Percentiles rank a stretch among this genome's conserved stretches.
Conservation (phyloP, 805 yeast genomes). For the Candida insectalens region DNA sequence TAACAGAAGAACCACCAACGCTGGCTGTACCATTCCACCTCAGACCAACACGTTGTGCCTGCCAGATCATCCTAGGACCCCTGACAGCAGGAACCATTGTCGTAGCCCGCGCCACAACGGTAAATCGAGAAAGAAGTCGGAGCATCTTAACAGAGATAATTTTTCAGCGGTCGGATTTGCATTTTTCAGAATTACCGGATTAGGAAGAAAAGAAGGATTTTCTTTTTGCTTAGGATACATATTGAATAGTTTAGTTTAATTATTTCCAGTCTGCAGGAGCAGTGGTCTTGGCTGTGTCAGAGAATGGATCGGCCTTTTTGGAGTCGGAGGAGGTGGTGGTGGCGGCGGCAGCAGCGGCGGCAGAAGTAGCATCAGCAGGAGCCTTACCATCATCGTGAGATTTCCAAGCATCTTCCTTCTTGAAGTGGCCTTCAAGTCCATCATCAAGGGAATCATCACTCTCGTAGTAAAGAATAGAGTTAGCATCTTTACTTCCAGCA, state of each 20-base stretch:
- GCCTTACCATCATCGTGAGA: not conserved
- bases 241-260: too few species aligned
- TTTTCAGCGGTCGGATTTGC: too few species aligned
- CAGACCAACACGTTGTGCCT: too few species aligned
- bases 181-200: too few species aligned
- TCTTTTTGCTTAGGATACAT: too few species aligned
- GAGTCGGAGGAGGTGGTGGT: not conserved
- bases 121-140: too few species aligned
- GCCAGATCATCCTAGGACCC: too few species aligned
- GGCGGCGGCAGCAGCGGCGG: not conserved
- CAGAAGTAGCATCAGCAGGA: constrained; percentile 1
- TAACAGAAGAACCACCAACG: constrained; percentile 3
- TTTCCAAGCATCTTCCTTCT: not conserved
- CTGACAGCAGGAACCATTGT: too few species aligned
- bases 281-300: constrained; percentile 11
- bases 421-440: constrained; percentile 1
- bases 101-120: too few species aligned
- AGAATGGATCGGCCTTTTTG: constrained; percentile 18
- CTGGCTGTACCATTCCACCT: too few species aligned
- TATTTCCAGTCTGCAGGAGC: not conserved
- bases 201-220: too few species aligned
- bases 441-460: constrained; percentile 17
- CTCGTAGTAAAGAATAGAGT: constrained; percentile 14
- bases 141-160: too few species aligned
- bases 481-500: not conserved